Base-by-base conservation (phyloP, 257 asterid species). In the Solanum stenotomum region DNA sequence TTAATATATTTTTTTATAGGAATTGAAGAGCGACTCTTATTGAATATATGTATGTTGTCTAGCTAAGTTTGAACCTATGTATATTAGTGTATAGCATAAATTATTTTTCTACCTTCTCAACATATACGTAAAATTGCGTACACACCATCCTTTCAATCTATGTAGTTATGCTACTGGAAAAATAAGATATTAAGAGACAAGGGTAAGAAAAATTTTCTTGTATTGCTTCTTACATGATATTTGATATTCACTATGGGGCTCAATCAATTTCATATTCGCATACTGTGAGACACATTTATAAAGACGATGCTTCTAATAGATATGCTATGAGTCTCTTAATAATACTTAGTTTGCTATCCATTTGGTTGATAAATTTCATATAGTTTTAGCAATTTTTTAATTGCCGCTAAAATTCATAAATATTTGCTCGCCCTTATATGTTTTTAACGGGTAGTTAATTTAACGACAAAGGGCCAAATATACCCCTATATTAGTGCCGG, bases 141-240 rank as follows among this genome's bases (percentile, higher is more conserved):
- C 6, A 63, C 3, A 10, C 5, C 31, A 23, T 10, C 16, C 68
- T 9, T 61, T 61, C 3, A 22, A 61, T 9, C 68, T 22, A 61
- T n/a, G 4, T n/a, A 63, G 31, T 0, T 63, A 63, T 5, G 15
- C 29, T 23, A 23, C 13, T 63, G 0, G 16, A 6, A 63, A 63
- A 63, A 63, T 10, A 63, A 63, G 71, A 23, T 23, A 23, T 10
- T 61, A 63, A n/a, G 71, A 63, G 16, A 63, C 31, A 23, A 4
- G 7, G 1, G 70, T 8, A 4, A 61, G 29, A 61, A 8, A 6
- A 22, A 2, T 20, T 59, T 20, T 23, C 25, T 23, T 23, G 6
- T 56, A 2, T 7, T 59, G 11, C 4, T 59, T 59, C 27, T 8
- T 11, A n/a, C 15, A 0, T n/a, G 3, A 1, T 2, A 10, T 63